Percentiles rank a stretch among this genome's conserved stretches.
phyloP scores from a whole-genome alignment of 2,329 filamentous ascomycete genomes.

The Fusarium sp. region DNA sequence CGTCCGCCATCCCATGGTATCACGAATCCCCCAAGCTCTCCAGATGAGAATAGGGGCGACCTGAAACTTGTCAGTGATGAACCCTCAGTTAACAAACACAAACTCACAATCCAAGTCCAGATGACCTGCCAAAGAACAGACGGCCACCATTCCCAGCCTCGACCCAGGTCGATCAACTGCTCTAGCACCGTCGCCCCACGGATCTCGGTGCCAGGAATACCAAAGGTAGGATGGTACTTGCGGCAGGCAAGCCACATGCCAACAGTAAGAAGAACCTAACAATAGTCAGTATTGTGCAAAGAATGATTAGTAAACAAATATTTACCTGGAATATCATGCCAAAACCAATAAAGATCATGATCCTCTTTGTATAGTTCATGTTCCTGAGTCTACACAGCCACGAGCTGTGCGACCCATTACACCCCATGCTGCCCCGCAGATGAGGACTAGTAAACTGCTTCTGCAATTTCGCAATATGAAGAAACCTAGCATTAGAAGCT shows the following conservation, averaged over 20 bases:
- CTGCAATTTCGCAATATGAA: slow-evolving; percentile 67
- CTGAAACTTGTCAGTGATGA: background rate
- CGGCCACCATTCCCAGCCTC: slow-evolving; percentile 75
- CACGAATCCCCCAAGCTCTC: slow-evolving; percentile 70
- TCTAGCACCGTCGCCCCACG: slow-evolving; percentile 46
- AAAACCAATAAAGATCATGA: slow-evolving; percentile 62
- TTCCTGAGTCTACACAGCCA: slow-evolving; percentile 45
- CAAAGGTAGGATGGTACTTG: slow-evolving; percentile 71
- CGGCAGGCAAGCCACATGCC: slow-evolving; percentile 71
- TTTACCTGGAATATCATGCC: slow-evolving; percentile 68
- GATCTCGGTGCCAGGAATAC: slow-evolving; percentile 67
- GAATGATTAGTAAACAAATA: background rate
- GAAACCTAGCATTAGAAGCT: slow-evolving; percentile 70
- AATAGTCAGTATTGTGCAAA: background rate
- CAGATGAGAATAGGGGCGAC: slow-evolving; percentile 68
- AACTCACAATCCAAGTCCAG: slow-evolving; percentile 67
- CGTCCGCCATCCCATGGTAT: slow-evolving; percentile 73
- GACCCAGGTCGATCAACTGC: slow-evolving; percentile 57
- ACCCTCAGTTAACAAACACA: fast-evolving
- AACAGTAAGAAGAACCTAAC: slow-evolving; percentile 67
- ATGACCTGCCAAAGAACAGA: slow-evolving; percentile 71
- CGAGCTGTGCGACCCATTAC: background rate
- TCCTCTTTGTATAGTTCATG: slow-evolving; percentile 58
- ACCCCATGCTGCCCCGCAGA: background rate
- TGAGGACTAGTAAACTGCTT: slow-evolving; percentile 41